Evolutionary conservation across 805 yeast genomes (phyloP), one percentile per base, ranked within the genome.

Genomic region (Saccharomyces paradoxus): DNA sequence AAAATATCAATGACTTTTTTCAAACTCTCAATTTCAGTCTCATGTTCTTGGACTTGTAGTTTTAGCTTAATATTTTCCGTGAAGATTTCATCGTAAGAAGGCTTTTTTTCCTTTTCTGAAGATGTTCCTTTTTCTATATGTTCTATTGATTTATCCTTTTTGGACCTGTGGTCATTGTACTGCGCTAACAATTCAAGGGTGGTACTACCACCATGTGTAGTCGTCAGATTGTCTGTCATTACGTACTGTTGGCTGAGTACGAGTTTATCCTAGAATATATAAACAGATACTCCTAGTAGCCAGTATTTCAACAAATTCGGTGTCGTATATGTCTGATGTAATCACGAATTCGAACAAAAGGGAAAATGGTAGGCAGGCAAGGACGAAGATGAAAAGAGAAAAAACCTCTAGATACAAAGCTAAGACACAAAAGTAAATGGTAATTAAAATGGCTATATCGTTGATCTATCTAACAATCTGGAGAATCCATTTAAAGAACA

Each of bases 171-270:
- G 52, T 66, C 60, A 56, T 69, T 58, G 53, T 66, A 69, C 54
- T 66, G 63, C 14, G 65, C 64, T 41, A 69, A 49, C 17, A 68
- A 55, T 54, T 67, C 66, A 46, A 67, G 47, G 14, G 70, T 63
- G 99, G 99, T 32, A 78, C 94, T 41, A 96, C 96, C 49, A 62
- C 65, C 6, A 60, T 62, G 44, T 8, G 44, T 37, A 17, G 44
- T 17, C 3, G 44, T 17, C 13, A 37, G 6, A 37, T 37, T 37
- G 17, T 37, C 22, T 17, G 44, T 8, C 44, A 37, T 37, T 17
- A 8, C 12, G 44, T 37, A 14, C 37, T 14, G 44, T 17, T n/a
- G 4, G 17, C 13, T 17, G 13, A 17, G 9, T 10, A 17, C 13
- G 24, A 9, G 24, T 9, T 37, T 37, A 37, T 37, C 24, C 17